Evolutionary conservation across 768 basidiomycete genomes (phyloP), one percentile per base, ranked within the genome.

Genomic region (Lanmaoa rubissima): DNA sequence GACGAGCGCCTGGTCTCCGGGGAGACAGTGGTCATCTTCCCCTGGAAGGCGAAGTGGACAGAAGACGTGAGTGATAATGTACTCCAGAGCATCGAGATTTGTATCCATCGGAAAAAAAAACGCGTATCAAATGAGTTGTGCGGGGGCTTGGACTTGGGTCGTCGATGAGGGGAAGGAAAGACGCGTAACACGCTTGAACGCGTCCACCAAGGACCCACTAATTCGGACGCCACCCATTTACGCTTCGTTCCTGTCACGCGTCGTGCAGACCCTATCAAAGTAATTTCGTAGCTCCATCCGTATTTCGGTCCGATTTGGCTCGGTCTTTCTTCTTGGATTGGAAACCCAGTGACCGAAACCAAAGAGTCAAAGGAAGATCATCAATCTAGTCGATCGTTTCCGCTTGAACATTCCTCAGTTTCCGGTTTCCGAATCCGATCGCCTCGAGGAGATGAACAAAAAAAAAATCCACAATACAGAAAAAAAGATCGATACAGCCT

Each of bases 61-160:
- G 60, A 79, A 75, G 0, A 80, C 63, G 51, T 80, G 79, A 32
- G 74, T 71, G 21, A 75, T 53, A 21, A 72, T 59, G 48, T 77
- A 80, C 14, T 56, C 44, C 6, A 47, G 32, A 31, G 31, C 32
- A 6, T 13, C 28, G 28, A 28, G 12, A 41, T 32, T 19, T 5
- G n/a, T 5, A 19, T 47, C 45, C 45, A 32, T 32, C 11, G 0
- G 32, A 10, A 11, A 10, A 32, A 32, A 32, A 32, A 4, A 32
- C 32, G 32, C 32, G 32, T 32, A 12, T 32, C 4, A 9, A 32
- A 11, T 32, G 32, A 32, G 32, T 32, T 10, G 32, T 5, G 32
- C 1, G 32, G 32, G 21, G 5, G 14, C 5, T 41, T 21, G 41
- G 21, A n/a, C 4, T 39, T n/a, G 39, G 11, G 40, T 19, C 5